Conservation (phyloP, 441 rosid genomes). For the Capsella rubella region DNA sequence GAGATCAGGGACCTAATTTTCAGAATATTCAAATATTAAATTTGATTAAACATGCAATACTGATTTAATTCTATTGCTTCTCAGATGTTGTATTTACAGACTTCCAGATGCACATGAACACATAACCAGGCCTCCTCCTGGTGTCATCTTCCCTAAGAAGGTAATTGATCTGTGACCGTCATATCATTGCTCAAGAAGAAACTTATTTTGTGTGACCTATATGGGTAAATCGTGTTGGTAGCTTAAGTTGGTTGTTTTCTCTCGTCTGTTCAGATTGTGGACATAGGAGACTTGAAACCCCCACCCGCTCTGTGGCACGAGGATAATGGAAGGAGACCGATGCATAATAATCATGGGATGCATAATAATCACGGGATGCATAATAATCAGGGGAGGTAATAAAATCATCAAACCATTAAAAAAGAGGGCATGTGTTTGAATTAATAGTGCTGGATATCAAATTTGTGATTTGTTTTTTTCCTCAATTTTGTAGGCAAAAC, state of each 20-base stretch:
- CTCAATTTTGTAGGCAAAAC: constrained; percentile 29
- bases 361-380: not conserved
- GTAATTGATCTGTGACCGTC: constrained; percentile 45
- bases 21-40: not conserved
- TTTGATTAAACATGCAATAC: constrained; percentile 6
- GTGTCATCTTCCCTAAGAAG: constrained; percentile 84
- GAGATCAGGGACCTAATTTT: constrained; percentile 38
- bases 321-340: constrained; percentile 74
- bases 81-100: constrained; percentile 87
- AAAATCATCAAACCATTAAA: constrained; percentile 13
- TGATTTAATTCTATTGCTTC: constrained; percentile 23
- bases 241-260: constrained; percentile 21
- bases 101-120: constrained; percentile 87
- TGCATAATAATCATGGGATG: constrained; percentile 48
- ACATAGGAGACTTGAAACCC: constrained; percentile 74
- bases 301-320: constrained; percentile 92
- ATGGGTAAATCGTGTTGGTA: not conserved
- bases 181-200: not conserved
- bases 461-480: not conserved
- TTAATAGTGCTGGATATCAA: not conserved
- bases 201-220: constrained; percentile 1
- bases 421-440: not conserved
- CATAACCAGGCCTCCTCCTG: constrained; percentile 74
- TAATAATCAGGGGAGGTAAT: constrained; percentile 44
- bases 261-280: constrained; percentile 58